A percentile compares a stretch with the other conserved stretches of the same genome.
Conservation (phyloP, 352 stramenopile species). For the Poterioochromonas sp. region DNA sequence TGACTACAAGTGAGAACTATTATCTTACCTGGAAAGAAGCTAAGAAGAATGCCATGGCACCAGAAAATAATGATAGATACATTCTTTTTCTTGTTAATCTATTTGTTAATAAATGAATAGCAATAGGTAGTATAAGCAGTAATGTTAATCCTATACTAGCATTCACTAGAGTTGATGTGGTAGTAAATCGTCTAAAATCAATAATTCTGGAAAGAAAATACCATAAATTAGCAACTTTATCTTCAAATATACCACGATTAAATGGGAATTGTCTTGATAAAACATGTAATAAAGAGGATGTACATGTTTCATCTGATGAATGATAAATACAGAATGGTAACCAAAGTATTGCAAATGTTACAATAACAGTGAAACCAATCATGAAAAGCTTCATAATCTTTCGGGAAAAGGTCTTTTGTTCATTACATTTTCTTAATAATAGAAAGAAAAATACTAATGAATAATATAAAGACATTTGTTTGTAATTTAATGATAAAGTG, state of each 20-base stretch:
- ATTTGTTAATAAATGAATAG: constrained; percentile 22
- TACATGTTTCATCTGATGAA: not conserved
- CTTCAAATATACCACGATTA: constrained; percentile 88
- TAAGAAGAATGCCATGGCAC: constrained; percentile 27
- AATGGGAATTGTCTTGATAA: constrained; percentile 88
- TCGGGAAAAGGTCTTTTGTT: not conserved
- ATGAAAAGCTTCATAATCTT: constrained; percentile 42
- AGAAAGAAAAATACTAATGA: constrained; percentile 81
- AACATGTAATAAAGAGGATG: constrained; percentile 51
- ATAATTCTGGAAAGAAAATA: constrained; percentile 60
- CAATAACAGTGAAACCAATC: constrained; percentile 69
- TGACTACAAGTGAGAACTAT: constrained; percentile 36
- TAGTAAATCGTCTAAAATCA: constrained; percentile 50
- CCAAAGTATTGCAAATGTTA: constrained; percentile 78
- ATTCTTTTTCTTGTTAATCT: not conserved
- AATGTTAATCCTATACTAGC: not conserved
- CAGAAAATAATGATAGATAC: not conserved
- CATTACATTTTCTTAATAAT: constrained; percentile 73
- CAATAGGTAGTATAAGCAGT: not conserved
- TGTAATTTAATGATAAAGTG: constrained; percentile 90
- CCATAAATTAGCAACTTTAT: constrained; percentile 94
- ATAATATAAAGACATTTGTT: constrained; percentile 99
- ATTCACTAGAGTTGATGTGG: constrained; percentile 51
- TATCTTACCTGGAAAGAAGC: constrained; percentile 21
- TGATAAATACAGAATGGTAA: constrained; percentile 63